These are phyloP conservation scores for Areca catechu DNA, from an alignment of 176 grass and related monocot species.

Conservation along the genomic window DNA sequence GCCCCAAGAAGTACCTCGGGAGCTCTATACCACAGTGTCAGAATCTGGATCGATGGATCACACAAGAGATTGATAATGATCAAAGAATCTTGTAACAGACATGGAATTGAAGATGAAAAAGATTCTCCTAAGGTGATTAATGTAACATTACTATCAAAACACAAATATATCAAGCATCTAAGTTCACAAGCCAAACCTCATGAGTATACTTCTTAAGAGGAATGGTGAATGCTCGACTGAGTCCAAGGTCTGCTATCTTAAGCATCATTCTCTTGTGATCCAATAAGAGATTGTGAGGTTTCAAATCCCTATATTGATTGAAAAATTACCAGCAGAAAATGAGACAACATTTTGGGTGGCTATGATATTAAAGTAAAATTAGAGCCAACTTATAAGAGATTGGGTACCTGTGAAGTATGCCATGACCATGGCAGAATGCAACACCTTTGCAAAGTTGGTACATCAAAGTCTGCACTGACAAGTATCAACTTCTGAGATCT, in stretches of 20 bases:
- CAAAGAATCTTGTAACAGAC: too few species aligned
- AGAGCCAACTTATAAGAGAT: not conserved
- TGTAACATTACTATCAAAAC: not conserved
- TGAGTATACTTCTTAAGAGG: conserved; percentile 97
- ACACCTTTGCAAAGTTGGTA: conserved; percentile 95
- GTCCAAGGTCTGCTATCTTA: conserved; percentile 93
- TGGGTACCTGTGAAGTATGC: conserved; percentile 74
- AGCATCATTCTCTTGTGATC: conserved; percentile 85
- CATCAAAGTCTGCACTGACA: conserved; percentile 66
- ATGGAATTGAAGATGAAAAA: too few species aligned
- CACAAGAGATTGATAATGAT: not conserved
- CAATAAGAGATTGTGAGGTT: conserved; percentile 96
- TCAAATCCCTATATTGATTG: conserved; percentile 41
- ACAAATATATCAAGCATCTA: too few species aligned
- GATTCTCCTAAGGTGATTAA: too few species aligned
- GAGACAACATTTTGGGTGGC: too few species aligned
- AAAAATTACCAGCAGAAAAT: too few species aligned
- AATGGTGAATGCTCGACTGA: conserved; percentile 67
- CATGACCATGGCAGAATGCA: conserved; percentile 71
- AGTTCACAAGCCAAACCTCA: conserved; percentile 33
- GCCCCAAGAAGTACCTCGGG: conserved; percentile 85
- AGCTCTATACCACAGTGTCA: conserved; percentile 97
- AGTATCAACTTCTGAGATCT: not conserved
- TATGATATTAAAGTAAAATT: too few species aligned
- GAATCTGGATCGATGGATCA: conserved; percentile 39